Percentiles rank a stretch among this genome's conserved stretches.
Evolutionary conservation across 2,329 filamentous ascomycete genomes (phyloP).

Genomic region (Fusarium sp.): DNA sequence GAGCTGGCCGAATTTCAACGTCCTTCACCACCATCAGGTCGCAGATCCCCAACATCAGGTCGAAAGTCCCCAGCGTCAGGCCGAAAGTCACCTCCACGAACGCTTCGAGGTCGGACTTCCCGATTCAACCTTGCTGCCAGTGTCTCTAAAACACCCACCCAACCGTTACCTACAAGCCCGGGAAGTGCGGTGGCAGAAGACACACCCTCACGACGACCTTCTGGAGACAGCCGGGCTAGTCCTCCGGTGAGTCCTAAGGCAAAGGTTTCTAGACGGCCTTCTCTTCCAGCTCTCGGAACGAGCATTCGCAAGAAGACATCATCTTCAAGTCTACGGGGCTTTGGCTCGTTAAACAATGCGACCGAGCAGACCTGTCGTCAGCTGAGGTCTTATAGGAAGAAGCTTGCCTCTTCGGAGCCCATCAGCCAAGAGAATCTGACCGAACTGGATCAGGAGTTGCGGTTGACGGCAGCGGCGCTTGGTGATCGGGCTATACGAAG

Average conservation of each 20-base stretch:
- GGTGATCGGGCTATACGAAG: conserved; percentile 66
- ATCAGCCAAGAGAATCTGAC: conserved; percentile 68
- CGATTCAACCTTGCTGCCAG: conserved; percentile 57
- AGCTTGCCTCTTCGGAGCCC: conserved; percentile 66
- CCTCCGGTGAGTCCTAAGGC: conserved; percentile 63
- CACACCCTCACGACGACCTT: conserved; percentile 61
- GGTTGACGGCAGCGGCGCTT: conserved; percentile 70
- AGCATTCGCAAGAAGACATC: conserved; percentile 62
- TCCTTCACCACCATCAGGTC: conserved; percentile 58
- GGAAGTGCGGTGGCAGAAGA: conserved; percentile 54
- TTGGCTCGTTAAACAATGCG: conserved; percentile 68
- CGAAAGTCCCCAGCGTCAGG: conserved; percentile 65
- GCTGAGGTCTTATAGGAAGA: conserved; percentile 71
- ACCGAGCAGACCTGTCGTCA: conserved; percentile 73
- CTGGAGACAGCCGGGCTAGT: conserved; percentile 58
- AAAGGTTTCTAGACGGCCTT: conserved; percentile 62
- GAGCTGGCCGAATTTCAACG: conserved; percentile 85
- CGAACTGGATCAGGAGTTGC: conserved; percentile 72
- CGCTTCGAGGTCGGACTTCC: conserved; percentile 66
- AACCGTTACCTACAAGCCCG: conserved; percentile 55
- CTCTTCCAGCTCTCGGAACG: conserved; percentile 61
- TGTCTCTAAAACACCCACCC: conserved; percentile 54
- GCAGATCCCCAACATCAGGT: conserved; percentile 64
- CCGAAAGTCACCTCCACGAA: conserved; percentile 66
- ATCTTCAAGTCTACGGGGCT: conserved; percentile 59